phyloP scores from a whole-genome alignment of 2,329 filamentous ascomycete species.

The Penicillium sp. region DNA sequence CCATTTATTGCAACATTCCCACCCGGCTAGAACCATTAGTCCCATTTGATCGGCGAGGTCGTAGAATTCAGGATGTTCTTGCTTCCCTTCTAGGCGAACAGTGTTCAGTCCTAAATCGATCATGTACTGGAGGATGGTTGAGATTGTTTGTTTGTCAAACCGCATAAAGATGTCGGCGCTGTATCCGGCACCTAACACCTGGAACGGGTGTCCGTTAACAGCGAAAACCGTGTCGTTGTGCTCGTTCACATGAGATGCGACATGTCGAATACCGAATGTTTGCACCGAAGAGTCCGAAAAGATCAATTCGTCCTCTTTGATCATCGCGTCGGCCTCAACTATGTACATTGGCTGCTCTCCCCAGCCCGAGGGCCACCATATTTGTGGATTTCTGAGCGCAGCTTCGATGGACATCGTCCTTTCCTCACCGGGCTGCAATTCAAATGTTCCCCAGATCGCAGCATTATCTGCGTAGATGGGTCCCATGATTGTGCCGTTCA shows the following conservation, averaged over 20 bases:
- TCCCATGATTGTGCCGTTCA: conserved; percentile 24
- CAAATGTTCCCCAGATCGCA: conserved; percentile 35
- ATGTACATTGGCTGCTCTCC: conserved; percentile 57
- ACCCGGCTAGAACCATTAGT: conserved; percentile 62
- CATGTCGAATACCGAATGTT: conserved; percentile 56
- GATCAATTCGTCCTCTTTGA: conserved; percentile 7
- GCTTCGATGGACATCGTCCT: conserved; percentile 43
- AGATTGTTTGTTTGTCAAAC: conserved; percentile 53
- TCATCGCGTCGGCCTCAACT: conserved; percentile 30
- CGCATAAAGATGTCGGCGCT: conserved; percentile 63
- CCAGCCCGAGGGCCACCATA: conserved; percentile 66
- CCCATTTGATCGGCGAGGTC: conserved; percentile 60
- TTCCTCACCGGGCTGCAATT: conserved; percentile 40
- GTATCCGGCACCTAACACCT: conserved; percentile 63
- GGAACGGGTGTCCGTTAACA: conserved; percentile 60
- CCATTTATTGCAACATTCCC: conserved; percentile 70
- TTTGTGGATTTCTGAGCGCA: conserved; percentile 45
- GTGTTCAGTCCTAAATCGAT: conserved; percentile 65
- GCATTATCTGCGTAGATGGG: conserved; percentile 11
- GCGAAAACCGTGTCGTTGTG: conserved; percentile 58
- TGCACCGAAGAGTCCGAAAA: conserved; percentile 23
- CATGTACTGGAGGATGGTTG: conserved; percentile 53
- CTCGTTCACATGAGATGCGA: conserved; percentile 53
- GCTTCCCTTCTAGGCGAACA: conserved; percentile 63
- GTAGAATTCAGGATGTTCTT: conserved; percentile 63